These are phyloP conservation scores for Chrysochromulina tobinii DNA, from an alignment of 78 protist genomes.

Conservation along the genomic window DNA sequence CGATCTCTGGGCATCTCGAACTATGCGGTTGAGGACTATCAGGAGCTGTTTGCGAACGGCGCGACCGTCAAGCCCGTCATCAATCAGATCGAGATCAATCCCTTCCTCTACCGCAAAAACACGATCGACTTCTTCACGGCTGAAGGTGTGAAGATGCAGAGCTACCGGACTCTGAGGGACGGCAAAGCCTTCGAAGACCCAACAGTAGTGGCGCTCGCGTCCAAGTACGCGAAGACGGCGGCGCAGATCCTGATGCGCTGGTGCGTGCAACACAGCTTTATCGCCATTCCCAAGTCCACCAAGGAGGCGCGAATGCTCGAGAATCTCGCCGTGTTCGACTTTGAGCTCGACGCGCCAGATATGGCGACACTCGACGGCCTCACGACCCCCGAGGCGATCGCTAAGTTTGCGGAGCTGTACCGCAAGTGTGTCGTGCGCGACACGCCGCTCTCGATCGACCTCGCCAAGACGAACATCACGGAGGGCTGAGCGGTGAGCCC, in stretches of 20 bases:
- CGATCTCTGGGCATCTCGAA: constrained; percentile 52
- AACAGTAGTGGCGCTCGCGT: background rate
- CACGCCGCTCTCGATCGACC: background rate
- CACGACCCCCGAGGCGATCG: background rate
- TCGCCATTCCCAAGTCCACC: background rate
- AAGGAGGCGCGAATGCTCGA: background rate
- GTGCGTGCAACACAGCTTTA: constrained; percentile 14
- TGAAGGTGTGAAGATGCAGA: background rate
- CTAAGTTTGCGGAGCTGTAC: background rate
- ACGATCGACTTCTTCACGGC: background rate
- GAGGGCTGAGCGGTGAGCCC: background rate
- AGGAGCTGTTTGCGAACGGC: constrained; percentile 12
- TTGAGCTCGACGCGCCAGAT: background rate
- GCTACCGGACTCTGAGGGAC: background rate
- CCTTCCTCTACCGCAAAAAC: constrained; percentile 38
- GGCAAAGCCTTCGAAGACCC: constrained; percentile 23
- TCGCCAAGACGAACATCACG: background rate
- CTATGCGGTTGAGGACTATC: constrained; percentile 34
- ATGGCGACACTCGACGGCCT: background rate
- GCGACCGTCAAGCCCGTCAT: constrained; percentile 1
- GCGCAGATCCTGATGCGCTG: constrained; percentile 26
- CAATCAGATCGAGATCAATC: constrained; percentile 54
- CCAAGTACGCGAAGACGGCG: background rate
- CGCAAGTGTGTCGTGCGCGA: background rate
- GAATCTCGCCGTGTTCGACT: background rate